A percentile compares a stretch with the other conserved stretches of the same genome.
Conservation (phyloP, 305 asterid species). For the Salvia sclarea region DNA sequence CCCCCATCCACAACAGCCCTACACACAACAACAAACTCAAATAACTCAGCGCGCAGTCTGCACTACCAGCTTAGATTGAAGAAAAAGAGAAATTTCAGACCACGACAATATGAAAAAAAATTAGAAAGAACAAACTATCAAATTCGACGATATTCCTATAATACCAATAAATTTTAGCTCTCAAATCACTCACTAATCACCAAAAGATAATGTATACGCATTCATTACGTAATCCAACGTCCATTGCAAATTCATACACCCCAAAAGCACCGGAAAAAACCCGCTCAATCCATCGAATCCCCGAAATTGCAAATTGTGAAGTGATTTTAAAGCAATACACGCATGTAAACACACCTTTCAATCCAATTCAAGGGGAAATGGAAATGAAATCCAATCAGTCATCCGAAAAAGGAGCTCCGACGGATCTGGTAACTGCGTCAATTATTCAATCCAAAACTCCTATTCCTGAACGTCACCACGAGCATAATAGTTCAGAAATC, state of each 20-base stretch:
- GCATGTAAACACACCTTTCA: constrained; percentile 27
- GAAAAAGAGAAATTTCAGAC: background rate
- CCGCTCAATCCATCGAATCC: constrained; percentile 22
- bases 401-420: constrained; percentile 6
- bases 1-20: constrained; percentile 29
- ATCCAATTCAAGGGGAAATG: constrained; percentile 30
- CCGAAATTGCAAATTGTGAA: constrained; percentile 24
- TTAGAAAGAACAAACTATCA: background rate
- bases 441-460: background rate
- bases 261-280: constrained; percentile 18
- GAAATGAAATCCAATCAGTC: constrained; percentile 28
- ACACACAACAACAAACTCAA: constrained; percentile 17
- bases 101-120: background rate
- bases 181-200: constrained; percentile 19
- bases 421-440: constrained; percentile 36
- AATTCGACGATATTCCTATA: constrained; percentile 1
- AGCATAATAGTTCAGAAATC: background rate
- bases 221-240: constrained; percentile 19
- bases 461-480: constrained; percentile 15
- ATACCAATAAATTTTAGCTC: constrained; percentile 13
- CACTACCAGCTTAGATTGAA: constrained; percentile 22
- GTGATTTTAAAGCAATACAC: constrained; percentile 2
- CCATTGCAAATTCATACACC: constrained; percentile 16
- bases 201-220: background rate
- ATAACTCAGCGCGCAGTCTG: constrained; percentile 1